Percentiles rank a stretch among this genome's conserved stretches.
phyloP scores from a whole-genome alignment of 2,329 filamentous ascomycete species.

The Metarhizium robertsii region DNA sequence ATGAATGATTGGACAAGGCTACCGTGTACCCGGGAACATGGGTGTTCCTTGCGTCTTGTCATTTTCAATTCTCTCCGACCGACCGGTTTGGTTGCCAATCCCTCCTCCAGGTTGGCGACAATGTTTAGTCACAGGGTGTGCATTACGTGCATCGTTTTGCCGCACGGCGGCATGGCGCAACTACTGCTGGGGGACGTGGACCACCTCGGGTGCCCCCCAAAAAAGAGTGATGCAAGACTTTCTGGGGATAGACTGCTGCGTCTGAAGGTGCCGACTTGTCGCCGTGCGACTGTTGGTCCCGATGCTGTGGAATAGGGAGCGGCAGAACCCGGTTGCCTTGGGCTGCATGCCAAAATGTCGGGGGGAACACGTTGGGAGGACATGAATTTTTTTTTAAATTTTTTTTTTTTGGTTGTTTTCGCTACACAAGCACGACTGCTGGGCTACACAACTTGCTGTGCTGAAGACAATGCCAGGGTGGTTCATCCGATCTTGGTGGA shows the following conservation, averaged over 20 bases:
- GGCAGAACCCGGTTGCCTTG: too few species aligned
- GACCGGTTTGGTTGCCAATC: background rate
- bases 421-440: background rate
- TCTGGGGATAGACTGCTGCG: too few species aligned
- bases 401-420: too few species aligned
- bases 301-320: too few species aligned
- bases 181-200: background rate
- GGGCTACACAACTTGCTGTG: background rate
- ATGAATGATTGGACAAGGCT: too few species aligned
- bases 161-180: background rate
- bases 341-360: too few species aligned
- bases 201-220: too few species aligned
- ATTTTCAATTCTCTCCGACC: background rate
- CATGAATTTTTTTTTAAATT: too few species aligned
- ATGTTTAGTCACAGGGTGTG: background rate
- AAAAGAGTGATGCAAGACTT: too few species aligned
- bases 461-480: background rate
- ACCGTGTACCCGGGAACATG: background rate
- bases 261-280: too few species aligned
- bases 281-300: too few species aligned
- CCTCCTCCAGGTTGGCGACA: background rate
- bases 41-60: conserved; percentile 3
- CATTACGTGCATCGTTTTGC: background rate
- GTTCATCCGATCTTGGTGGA: background rate
- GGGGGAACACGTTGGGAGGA: too few species aligned